Base-by-base conservation (phyloP, 495 filamentous ascomycete genomes). In the Lepraria neglecta region DNA sequence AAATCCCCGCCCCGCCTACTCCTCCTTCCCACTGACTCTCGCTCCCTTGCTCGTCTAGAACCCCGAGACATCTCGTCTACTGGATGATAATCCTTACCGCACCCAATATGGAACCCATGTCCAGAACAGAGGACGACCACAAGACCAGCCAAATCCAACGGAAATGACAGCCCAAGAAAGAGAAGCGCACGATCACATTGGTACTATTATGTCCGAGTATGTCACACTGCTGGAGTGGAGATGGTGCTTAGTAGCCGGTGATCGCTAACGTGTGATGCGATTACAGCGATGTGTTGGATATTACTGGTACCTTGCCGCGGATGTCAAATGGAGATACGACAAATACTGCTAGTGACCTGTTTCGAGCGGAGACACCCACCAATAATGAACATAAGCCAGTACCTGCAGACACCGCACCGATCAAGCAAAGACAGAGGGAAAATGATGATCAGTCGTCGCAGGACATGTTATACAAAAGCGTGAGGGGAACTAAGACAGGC, bases 151-250 rank as follows among this genome's bases (percentile, higher is more conserved):
- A 17, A 78, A 82, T 70, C 71, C 51, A 15, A 54, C 77, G 47
- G 77, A 78, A 63, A 74, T 75, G 59, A 68, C 78, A 62, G 76
- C 74, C 61, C 76, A 76, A 46, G 79, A 82, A 62, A 70, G 77
- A 27, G 79, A 82, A 68, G 79, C 78, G 1, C 67, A 80, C 40
- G 77, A 80, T 65, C 76, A 75, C 6, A 82, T 82, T 63, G 80
- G 78, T 66, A 78, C 80, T 61, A 68, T 74, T 46, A 77, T 79
- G 31, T 82, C 79, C 10, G 79, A 80, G 79, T 82, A 63, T 71
- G 77, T 43, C 47, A 27, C 21, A 7, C 14, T 42, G 27, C 48
- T 59, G 31, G 10, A 28, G 12, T 48, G 54, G 33, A 38, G 33
- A 3, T 38, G 33, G 6, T 38, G 33, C 33, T 38, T 38, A 38